phyloP scores from a whole-genome alignment of 768 basidiomycete species.

The Rhizopogon rudus region DNA sequence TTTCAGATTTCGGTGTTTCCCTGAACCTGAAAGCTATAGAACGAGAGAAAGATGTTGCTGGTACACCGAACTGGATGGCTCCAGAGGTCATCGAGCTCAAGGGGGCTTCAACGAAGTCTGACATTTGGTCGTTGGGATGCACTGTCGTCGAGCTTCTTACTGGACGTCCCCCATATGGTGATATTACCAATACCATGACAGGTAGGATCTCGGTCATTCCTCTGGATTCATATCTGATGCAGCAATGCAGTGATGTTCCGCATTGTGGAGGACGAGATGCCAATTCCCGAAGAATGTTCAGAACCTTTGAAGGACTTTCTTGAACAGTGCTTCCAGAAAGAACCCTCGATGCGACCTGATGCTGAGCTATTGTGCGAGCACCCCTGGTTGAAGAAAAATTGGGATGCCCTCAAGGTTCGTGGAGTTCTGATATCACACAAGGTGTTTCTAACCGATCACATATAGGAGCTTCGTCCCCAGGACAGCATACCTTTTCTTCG shows the following conservation, averaged over 20 bases:
- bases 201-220: conserved; percentile 42
- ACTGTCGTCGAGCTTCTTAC: conserved; percentile 93
- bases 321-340: conserved; percentile 84
- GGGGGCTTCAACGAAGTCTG: conserved; percentile 88
- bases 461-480: conserved; percentile 77
- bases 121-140: conserved; percentile 95
- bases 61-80: conserved; percentile 99
- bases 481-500: conserved; percentile 95
- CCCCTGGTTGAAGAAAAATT: conserved; percentile 81
- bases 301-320: conserved; percentile 77
- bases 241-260: conserved; percentile 80
- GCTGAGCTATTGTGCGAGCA: conserved; percentile 88
- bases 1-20: conserved; percentile 97
- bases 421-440: background rate
- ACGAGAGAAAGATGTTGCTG: conserved; percentile 80
- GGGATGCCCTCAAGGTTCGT: conserved; percentile 72
- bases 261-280: conserved; percentile 91
- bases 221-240: conserved; percentile 2
- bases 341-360: conserved; percentile 75
- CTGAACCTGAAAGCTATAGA: conserved; percentile 92
- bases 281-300: conserved; percentile 78
- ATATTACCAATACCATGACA: conserved; percentile 86
- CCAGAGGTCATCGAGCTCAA: conserved; percentile 96
- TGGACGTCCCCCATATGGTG: conserved; percentile 87
- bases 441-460: conserved; percentile 1